A percentile compares a stretch with the other conserved stretches of the same genome.
Evolutionary conservation across 352 stramenopile genomes (phyloP).

Genomic region (Blastocystis sp.): DNA sequence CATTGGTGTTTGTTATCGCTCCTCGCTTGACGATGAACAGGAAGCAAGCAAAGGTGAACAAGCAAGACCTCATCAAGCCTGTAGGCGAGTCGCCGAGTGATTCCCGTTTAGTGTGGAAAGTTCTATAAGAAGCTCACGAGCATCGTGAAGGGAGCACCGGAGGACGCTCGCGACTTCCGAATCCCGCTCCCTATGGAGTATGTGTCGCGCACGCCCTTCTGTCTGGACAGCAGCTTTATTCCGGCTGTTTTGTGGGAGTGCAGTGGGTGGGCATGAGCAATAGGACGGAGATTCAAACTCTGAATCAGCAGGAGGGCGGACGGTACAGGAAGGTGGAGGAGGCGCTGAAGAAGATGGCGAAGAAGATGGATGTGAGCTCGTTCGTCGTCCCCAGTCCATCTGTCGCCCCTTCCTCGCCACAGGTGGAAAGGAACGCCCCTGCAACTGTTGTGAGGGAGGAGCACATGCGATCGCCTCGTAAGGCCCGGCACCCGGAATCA

Average conservation of each 20-base stretch:
- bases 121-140: slow-evolving; percentile 14
- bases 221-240: slow-evolving; percentile 11
- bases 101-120: slow-evolving; percentile 3
- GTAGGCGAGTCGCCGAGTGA: neutral
- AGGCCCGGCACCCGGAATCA: neutral
- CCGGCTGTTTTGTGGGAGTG: neutral
- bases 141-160: neutral
- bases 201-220: slow-evolving; percentile 6
- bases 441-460: neutral
- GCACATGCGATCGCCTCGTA: neutral
- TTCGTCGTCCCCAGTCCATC: neutral
- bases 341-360: neutral
- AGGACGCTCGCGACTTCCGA: neutral
- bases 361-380: neutral
- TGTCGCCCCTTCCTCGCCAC: neutral
- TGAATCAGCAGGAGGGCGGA: neutral
- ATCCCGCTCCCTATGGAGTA: slow-evolving; percentile 32
- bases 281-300: slow-evolving; percentile 16
- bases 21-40: neutral
- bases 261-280: neutral
- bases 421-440: neutral
- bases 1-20: slow-evolving; percentile 23
- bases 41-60: neutral
- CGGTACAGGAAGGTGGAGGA: neutral
- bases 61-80: neutral